Evolutionary conservation across 768 basidiomycete genomes (phyloP).

Genomic region (Panus rudis): DNA sequence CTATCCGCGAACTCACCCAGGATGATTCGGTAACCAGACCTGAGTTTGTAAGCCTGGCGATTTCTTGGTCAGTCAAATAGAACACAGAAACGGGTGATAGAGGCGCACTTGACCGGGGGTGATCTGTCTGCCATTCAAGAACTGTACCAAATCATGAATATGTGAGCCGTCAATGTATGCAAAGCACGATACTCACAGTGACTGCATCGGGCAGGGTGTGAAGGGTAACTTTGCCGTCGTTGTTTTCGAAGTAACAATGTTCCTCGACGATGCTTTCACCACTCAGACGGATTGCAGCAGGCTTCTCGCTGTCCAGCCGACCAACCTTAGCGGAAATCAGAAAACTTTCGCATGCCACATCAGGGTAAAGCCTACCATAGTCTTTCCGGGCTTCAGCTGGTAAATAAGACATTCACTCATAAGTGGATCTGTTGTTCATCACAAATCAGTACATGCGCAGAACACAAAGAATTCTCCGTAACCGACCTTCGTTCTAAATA

Average conservation of each 20-base stretch:
- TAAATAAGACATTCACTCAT: conserved; percentile 96
- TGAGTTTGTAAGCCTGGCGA: conserved; percentile 67
- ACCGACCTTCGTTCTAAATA: conserved; percentile 63
- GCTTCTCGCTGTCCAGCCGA: conserved; percentile 74
- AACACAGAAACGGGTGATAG: background rate
- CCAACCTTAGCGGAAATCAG: conserved; percentile 53
- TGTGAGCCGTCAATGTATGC: conserved; percentile 1
- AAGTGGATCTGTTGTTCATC: conserved; percentile 80
- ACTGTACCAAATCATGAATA: conserved; percentile 37
- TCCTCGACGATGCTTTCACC: conserved; percentile 88
- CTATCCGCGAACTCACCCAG: conserved; percentile 53
- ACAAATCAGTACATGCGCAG: background rate
- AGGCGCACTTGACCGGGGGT: conserved; percentile 60
- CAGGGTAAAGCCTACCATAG: conserved; percentile 43
- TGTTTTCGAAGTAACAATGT: conserved; percentile 89
- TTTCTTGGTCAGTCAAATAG: background rate
- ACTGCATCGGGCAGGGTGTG: conserved; percentile 74
- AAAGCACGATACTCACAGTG: conserved; percentile 48
- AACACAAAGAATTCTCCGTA: background rate
- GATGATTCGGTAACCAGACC: conserved; percentile 94
- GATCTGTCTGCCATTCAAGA: conserved; percentile 91
- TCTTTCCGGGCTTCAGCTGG: conserved; percentile 82
- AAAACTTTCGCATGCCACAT: background rate
- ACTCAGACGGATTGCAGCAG: conserved; percentile 85
- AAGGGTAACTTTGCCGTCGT: conserved; percentile 76